Conservation (phyloP, 805 yeast species). For the Candida dendrica region DNA sequence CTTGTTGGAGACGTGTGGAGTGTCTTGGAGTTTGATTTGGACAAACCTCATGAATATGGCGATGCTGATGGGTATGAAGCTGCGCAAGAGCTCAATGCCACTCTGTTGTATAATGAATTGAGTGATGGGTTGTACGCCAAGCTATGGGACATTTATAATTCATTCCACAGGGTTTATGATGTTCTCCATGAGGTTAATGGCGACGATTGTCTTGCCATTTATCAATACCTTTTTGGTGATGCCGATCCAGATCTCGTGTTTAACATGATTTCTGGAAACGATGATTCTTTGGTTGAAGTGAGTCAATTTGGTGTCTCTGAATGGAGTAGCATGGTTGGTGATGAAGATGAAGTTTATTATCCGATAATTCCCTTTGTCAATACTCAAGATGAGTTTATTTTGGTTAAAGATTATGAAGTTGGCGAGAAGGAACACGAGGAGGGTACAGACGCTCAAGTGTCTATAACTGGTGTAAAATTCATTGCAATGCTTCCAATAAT, state of each 20-base stretch:
- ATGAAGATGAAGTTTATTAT: neutral
- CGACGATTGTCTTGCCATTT: constrained; percentile 13
- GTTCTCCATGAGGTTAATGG: constrained; percentile 9
- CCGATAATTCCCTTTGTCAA: constrained; percentile 7
- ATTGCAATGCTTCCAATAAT: constrained; percentile 10
- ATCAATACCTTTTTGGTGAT: constrained; percentile 8
- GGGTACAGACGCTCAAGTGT: constrained; percentile 3
- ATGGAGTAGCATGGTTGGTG: neutral
- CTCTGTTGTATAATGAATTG: neutral
- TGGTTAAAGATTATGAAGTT: neutral
- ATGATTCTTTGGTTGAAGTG: neutral
- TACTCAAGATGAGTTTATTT: neutral
- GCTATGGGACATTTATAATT: constrained; percentile 4
- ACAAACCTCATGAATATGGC: constrained; percentile 3
- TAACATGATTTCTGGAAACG: neutral
- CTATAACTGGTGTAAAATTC: constrained; percentile 2
- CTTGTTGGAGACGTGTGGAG: constrained; percentile 10
- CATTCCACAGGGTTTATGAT: constrained; percentile 7
- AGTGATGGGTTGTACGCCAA: constrained; percentile 3
- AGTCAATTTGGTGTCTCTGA: constrained; percentile 1
- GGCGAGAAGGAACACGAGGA: neutral
- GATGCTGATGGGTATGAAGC: constrained; percentile 4
- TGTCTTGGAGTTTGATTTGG: constrained; percentile 5
- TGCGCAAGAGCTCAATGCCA: neutral
- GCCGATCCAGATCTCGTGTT: neutral